Base-by-base conservation (phyloP, 2,329 filamentous ascomycete genomes). In the Neonectria coccinea region DNA sequence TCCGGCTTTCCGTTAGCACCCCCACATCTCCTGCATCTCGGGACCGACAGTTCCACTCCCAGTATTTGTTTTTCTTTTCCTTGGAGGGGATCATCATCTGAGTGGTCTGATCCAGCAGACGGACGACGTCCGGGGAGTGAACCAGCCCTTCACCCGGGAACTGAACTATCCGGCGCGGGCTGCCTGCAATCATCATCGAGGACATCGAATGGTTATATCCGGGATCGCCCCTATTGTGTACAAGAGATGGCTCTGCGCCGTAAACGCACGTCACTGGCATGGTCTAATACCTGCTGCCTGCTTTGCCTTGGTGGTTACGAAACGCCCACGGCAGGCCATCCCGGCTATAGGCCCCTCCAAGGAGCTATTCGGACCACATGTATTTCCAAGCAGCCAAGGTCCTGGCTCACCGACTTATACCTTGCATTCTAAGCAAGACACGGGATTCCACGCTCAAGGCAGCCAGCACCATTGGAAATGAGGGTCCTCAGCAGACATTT, bases 101-200 rank as follows among this genome's bases (percentile, higher is more conserved):
- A 11, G 20, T 58, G 56, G 56, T 45, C 56, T 58, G 56, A 58
- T 58, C 27, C 33, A 47, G 56, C 56, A 58, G 56, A 41, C 27
- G 41, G 27, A 31, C 10, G 16, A 31, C 33, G 25, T 25, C 22
- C 2, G 56, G 22, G 36, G 27, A 27, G 22, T 12, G 8, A 20
- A 20, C 20, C 22, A 22, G 12, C 39, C 47, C n/a, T 58, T 44
- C 45, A 33, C 10, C 33, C 56, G 56, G 45, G 29, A 51, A 29
- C 45, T 36, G 11, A n/a, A 51, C 7, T 25, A 58, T 51, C 45
- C 33, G 33, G 33, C 16, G 45, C 42, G 10, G n/a, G 45, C 33
- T 42, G 39, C 25, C 45, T 42, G 44, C 45, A 51, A 20, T 41
- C 11, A 51, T 42, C 33, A 22, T 22, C 33, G 27, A 36, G 27